Evolutionary conservation across 1,284 basidiomycete genomes (phyloP), one percentile per base, ranked within the genome.

Genomic region (Pholiota adiposa): DNA sequence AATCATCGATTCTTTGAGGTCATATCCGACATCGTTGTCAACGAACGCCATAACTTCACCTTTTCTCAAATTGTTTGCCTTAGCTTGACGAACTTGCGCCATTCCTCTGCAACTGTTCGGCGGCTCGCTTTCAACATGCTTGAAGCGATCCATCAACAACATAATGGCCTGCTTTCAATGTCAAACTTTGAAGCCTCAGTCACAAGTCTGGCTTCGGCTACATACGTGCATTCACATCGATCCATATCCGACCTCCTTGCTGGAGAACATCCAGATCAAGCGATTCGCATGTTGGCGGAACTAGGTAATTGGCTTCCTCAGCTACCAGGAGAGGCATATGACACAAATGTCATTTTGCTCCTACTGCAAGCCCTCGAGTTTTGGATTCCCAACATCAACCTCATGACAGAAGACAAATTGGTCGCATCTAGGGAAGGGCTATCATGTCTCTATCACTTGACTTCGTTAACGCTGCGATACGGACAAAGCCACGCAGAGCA

Each of bases 31-130:
- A 83, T 90, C n/a, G 79, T 93, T 33, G 85, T 88, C 68, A 83
- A 81, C 7, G 81, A 87, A 6, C 72, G 71, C 16, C 88, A 86
- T 67, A 78, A 80, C 29, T 90, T 95, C 72, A 83, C 81, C 8
- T 92, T 93, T 67, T 80, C 85, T 29, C 93, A 97, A 69, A 79
- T 88, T 9, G 83, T 88, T n/a, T 96, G 90, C 67, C 80, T 97
- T 4, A 92, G 90, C 0, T 77, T 97, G 9, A 88, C 92, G 19
- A 97, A 97, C 72, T 83, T 98, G 2, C 92, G 92, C 34, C 92
- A 97, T 72, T 85, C 87, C 2, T 81, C 86, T 31, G 68, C 82
- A 1, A 79, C 82, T 29, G 86, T 91, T 44, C 88, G 96, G 5
- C 82, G 84, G n/a, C 84, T 85, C 50, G 91, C 96, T 0, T 91